Evolutionary conservation across 768 basidiomycete genomes (phyloP).

Genomic region (Suillus cothurnatus): DNA sequence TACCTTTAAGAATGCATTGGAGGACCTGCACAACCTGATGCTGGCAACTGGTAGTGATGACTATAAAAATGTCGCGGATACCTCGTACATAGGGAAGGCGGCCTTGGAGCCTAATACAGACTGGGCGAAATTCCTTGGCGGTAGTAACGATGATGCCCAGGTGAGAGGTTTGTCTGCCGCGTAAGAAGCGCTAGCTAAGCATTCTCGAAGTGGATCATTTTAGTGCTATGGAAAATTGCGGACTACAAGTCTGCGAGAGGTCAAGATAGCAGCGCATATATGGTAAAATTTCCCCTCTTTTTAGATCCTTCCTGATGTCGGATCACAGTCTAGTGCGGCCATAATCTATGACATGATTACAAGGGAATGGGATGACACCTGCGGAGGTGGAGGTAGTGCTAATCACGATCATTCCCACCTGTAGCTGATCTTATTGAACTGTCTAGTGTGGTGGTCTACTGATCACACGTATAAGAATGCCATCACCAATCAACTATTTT

Average conservation of each 20-base stretch:
- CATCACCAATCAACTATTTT: constrained; percentile 61
- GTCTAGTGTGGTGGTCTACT: constrained; percentile 57
- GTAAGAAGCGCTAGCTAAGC: neutral
- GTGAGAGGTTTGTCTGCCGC: constrained; percentile 27
- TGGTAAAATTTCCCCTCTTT: constrained; percentile 21
- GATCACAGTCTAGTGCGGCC: constrained; percentile 45
- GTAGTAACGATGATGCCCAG: constrained; percentile 56
- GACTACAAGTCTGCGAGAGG: constrained; percentile 52
- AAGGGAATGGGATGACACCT: constrained; percentile 51
- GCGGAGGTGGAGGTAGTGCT: constrained; percentile 50
- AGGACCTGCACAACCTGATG: constrained; percentile 63
- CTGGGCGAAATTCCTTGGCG: constrained; percentile 46
- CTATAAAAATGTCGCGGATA: constrained; percentile 41
- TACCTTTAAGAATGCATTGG: constrained; percentile 51
- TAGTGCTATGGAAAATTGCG: constrained; percentile 59
- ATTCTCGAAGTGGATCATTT: constrained; percentile 49
- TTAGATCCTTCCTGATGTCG: constrained; percentile 25
- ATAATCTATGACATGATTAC: constrained; percentile 54
- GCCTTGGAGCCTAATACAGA: constrained; percentile 43
- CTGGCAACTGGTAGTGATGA: constrained; percentile 46
- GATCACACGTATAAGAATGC: constrained; percentile 61
- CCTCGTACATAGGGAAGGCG: constrained; percentile 46
- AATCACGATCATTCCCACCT: neutral
- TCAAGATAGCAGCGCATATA: constrained; percentile 22
- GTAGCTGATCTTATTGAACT: neutral